Conservation (phyloP, 2,329 filamentous ascomycete genomes). For the Metarhizium humberi region DNA sequence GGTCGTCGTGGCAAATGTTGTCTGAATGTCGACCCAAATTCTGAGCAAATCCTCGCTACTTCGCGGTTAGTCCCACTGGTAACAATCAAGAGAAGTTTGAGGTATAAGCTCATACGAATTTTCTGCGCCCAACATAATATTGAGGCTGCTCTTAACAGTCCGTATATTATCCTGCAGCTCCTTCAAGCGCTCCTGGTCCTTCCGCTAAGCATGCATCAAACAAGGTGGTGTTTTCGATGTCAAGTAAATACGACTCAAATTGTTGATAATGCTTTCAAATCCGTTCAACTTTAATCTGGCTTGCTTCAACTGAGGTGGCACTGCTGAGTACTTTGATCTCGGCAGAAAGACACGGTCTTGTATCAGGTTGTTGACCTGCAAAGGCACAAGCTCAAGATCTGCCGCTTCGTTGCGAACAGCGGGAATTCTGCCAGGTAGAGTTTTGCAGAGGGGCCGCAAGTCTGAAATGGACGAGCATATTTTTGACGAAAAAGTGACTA, state of each 20-base stretch:
- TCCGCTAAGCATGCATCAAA: constrained; percentile 11
- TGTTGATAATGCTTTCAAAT: constrained; percentile 15
- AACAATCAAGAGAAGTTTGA: background rate
- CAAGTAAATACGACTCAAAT: constrained; percentile 7
- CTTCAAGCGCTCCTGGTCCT: constrained; percentile 14
- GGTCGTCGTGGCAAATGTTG: background rate
- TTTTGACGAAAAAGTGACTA: too few relatives aligned
- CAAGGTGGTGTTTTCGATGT: background rate
- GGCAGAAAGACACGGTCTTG: constrained; percentile 4
- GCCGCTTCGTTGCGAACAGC: constrained; percentile 21
- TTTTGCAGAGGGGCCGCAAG: constrained; percentile 15
- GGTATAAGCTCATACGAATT: constrained; percentile 13
- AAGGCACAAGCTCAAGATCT: constrained; percentile 19
- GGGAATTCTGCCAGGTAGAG: constrained; percentile 17
- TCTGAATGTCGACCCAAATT: constrained; percentile 1
- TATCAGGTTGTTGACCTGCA: constrained; percentile 8
- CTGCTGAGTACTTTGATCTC: constrained; percentile 7
- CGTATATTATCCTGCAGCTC: constrained; percentile 16
- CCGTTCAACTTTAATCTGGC: constrained; percentile 14
- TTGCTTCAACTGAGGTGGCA: constrained; percentile 15
- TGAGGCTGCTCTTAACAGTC: constrained; percentile 17
- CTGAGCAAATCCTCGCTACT: constrained; percentile 1
- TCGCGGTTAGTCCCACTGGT: background rate
- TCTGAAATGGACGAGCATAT: constrained; percentile 12
- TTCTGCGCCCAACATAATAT: constrained; percentile 18